Evolutionary conservation across 2,329 filamentous ascomycete species (phyloP), one percentile per base, ranked within the genome.

Genomic region (Fusarium pseudonygamai): DNA sequence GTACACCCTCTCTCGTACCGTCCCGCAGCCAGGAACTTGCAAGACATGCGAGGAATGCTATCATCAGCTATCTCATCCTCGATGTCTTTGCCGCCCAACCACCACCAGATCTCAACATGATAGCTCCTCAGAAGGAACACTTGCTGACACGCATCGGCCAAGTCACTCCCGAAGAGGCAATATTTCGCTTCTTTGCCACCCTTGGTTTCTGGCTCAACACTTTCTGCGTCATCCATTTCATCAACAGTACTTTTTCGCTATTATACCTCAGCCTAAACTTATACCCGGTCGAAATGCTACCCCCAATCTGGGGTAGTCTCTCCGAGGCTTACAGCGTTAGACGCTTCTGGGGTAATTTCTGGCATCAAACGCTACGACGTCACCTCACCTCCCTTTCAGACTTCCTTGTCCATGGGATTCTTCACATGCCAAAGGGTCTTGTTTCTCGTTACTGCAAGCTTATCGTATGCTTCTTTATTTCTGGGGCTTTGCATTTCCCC

Each of bases 301-400:
- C 61, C 30, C 69, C 72, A 5, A 68, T 75, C n/a, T 75, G 72
- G 73, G 67, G 59, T 0, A 26, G 12, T 3, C 47, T 71, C 37
- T 71, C 72, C 6, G 69, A 75, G 7, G 55, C 59, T 40, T 75
- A 75, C 36, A 75, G 57, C 40, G 20, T 75, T 18, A 60, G 72
- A 26, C 49, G 63, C 6, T 75, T 75, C 50, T 75, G 72, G 73
- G 73, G 73, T 28, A 73, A 52, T 10, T 49, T 64, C 10, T 75
- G 73, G 72, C 73, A 75, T 28, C 73, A 75, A 40, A 75, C 72
- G 3, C 46, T 75, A 28, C 69, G 72, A 60, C 72, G 72, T 28
- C 64, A 69, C 16, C 63, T 75, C 7, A 67, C 64, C 12, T 68
- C 66, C 13, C 43, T 73, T 22, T 73, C 72, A 16, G 55, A 69